phyloP scores from a whole-genome alignment of 805 yeast species.

The Kluyveromyces lactis region DNA sequence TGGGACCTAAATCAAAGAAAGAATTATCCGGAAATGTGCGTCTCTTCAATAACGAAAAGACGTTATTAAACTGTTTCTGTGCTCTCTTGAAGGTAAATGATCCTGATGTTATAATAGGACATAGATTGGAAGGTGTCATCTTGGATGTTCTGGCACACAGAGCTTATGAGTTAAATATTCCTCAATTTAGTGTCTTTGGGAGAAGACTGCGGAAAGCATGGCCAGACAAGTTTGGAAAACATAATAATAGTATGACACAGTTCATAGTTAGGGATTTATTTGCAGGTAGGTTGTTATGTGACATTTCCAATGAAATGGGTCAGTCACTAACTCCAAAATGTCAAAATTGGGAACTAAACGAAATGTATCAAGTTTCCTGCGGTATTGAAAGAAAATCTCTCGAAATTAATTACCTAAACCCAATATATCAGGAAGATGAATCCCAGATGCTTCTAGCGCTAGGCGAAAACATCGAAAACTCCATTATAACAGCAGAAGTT shows the following conservation, averaged over 20 bases:
- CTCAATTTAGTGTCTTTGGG: slow-evolving; percentile 76
- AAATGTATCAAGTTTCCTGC: slow-evolving; percentile 81
- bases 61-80: slow-evolving; percentile 64
- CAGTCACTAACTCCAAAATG: slow-evolving; percentile 86
- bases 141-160: slow-evolving; percentile 76
- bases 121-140: slow-evolving; percentile 69
- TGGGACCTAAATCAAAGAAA: slow-evolving; percentile 51
- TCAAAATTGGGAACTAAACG: slow-evolving; percentile 88
- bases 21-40: slow-evolving; percentile 39
- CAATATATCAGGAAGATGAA: slow-evolving; percentile 60
- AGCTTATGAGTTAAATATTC: slow-evolving; percentile 63
- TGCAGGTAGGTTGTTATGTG: slow-evolving; percentile 85
- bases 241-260: slow-evolving; percentile 41
- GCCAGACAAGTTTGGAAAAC: slow-evolving; percentile 65
- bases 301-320: slow-evolving; percentile 90
- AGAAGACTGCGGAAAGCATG: slow-evolving; percentile 68
- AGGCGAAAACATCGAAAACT: slow-evolving; percentile 57
- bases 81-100: slow-evolving; percentile 69
- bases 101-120: slow-evolving; percentile 90
- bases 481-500: slow-evolving; percentile 64
- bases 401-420: slow-evolving; percentile 67
- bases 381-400: slow-evolving; percentile 49
- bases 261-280: slow-evolving; percentile 59
- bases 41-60: slow-evolving; percentile 63
- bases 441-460: slow-evolving; percentile 59